Base-by-base conservation (phyloP, 2,329 filamentous ascomycete genomes). In the Fusarium decemcellulare region DNA sequence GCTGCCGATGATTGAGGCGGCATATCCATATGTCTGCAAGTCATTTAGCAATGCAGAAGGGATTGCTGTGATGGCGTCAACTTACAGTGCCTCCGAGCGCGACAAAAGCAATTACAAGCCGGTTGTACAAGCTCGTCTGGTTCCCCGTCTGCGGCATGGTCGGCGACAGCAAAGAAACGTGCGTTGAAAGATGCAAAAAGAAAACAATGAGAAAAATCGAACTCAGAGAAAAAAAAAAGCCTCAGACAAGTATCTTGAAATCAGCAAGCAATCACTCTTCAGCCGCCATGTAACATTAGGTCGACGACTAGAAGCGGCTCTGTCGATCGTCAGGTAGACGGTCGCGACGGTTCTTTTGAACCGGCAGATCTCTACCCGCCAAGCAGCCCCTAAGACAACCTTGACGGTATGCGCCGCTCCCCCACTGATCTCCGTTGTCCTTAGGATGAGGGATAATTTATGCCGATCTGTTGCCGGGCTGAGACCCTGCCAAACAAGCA, bases 11-110 rank as follows among this genome's bases (percentile, higher is more conserved):
- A 86, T 81, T 2, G 84, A 85, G 9, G 84, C 79, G 55, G 80
- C 82, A 67, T 86, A 86, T 23, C 85, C 84, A 65, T 86, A 86
- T 3, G 85, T 86, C 83, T 84, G 57, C 15, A 4, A 1, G 8
- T 2, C 14, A 61, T 6, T 18, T 6, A n/a, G 29, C 16, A 47
- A 30, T 30, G 15, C 30, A 23, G 32, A 9, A 11, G 18, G 27
- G 23, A 53, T 8, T 8, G 3, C 12, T n/a, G 16, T 10, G 44
- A n/a, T 15, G 14, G 8, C 29, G 15, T 4, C 3, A 48, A 70
- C 78, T 16, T 56, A 79, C 78, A n/a, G 77, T 67, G 3, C 75
- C 76, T 4, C 76, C 78, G 36, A 80, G 74, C 4, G 78, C 78
- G 6, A 79, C 78, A 39, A 77, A 77, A n/a, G 77, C 73, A 8